phyloP scores from a whole-genome alignment of 768 basidiomycete genomes.

The Termitomyces sp. region DNA sequence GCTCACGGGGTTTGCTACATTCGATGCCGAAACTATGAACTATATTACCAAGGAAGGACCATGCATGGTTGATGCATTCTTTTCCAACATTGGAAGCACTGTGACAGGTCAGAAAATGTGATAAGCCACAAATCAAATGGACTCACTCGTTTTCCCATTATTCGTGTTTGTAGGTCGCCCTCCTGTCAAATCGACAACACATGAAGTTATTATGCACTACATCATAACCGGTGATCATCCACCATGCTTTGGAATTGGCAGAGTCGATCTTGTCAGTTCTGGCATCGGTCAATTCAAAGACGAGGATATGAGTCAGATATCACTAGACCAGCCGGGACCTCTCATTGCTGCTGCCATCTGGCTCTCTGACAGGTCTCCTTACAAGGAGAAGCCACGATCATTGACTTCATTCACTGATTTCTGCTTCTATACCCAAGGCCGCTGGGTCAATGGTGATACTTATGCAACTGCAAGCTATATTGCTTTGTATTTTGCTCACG shows the following conservation, averaged over 20 bases:
- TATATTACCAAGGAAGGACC: not conserved
- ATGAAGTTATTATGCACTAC: slow-evolving; percentile 5
- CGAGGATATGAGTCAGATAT: slow-evolving; percentile 1
- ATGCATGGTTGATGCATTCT: not conserved
- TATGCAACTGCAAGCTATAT: slow-evolving; percentile 1
- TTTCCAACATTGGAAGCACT: not conserved
- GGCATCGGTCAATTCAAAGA: slow-evolving; percentile 5
- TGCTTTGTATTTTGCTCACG: not conserved
- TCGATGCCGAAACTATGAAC: not conserved
- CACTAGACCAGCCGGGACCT: not conserved
- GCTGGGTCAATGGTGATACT: not conserved
- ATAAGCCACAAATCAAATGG: not conserved
- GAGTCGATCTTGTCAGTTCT: not conserved
- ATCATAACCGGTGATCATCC: slow-evolving; percentile 5
- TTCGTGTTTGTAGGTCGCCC: not conserved
- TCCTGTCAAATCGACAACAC: not conserved
- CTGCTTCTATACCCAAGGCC: not conserved
- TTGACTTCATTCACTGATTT: not conserved
- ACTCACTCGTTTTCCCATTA: not conserved
- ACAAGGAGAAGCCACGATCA: not conserved
- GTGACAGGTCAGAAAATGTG: not conserved
- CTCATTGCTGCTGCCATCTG: slow-evolving; percentile 2
- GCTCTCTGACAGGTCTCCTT: not conserved
- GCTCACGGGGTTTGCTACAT: not conserved
- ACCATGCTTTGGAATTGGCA: not conserved